phyloP scores from a whole-genome alignment of 2,329 filamentous ascomycete genomes.

The Pseudophaeomoniella oleicola region DNA sequence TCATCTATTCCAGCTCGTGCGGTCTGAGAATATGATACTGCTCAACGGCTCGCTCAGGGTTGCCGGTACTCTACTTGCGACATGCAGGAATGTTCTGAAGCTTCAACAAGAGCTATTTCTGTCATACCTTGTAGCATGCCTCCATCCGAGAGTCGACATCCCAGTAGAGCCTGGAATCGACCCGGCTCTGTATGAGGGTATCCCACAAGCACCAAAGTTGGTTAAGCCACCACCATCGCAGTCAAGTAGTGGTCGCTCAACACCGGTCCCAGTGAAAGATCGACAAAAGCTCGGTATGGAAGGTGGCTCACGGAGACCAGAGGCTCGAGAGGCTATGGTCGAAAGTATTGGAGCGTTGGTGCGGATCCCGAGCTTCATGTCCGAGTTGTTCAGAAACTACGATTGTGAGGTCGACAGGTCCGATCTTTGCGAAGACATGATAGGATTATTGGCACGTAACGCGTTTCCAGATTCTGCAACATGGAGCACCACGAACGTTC shows the following conservation, averaged over 20 bases:
- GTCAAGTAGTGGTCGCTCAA: constrained; percentile 63
- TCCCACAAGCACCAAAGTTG: constrained; percentile 79
- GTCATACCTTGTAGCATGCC: constrained; percentile 82
- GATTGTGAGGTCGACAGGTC: constrained; percentile 86
- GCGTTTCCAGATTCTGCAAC: constrained; percentile 93
- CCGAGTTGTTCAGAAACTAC: constrained; percentile 93
- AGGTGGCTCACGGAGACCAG: constrained; percentile 79
- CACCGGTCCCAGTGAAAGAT: constrained; percentile 83
- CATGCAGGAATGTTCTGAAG: constrained; percentile 80
- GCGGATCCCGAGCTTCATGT: constrained; percentile 86
- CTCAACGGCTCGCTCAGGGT: constrained; percentile 86
- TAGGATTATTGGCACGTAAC: constrained; percentile 82
- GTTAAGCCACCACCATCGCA: constrained; percentile 69
- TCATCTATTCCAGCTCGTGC: constrained; percentile 87
- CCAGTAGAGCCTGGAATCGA: constrained; percentile 82
- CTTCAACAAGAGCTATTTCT: constrained; percentile 93
- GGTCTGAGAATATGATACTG: constrained; percentile 91
- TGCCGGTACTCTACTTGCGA: constrained; percentile 77
- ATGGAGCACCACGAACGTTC: constrained; percentile 98
- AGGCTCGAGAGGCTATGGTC: constrained; percentile 95
- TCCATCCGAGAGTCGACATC: constrained; percentile 89
- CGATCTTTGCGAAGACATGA: constrained; percentile 89
- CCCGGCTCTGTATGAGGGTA: constrained; percentile 78
- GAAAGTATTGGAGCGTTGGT: constrained; percentile 87
- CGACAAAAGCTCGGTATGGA: constrained; percentile 85